Evolutionary conservation across 768 basidiomycete species (phyloP), one percentile per base, ranked within the genome.

Genomic region (Saitozyma podzolica): DNA sequence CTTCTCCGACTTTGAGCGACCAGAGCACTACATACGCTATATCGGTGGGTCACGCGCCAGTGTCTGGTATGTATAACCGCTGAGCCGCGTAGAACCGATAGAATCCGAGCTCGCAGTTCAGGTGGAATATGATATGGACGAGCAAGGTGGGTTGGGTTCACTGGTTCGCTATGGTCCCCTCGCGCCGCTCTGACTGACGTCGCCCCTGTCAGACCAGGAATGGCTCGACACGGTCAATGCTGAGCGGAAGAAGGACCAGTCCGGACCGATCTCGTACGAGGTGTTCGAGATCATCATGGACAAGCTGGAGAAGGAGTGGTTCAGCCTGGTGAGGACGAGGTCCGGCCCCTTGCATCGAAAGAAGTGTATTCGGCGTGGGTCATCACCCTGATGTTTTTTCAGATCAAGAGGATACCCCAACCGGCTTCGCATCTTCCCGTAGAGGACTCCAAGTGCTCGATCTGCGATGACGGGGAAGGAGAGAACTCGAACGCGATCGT

Each of bases 51-150:
- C 37, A 6, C 11, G 3, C 45, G 4, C 29, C 9, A 37, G 51
- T 6, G 20, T 16, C 39, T 43, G 54, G 37, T 43, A 40, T 29
- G 58, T 11, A 39, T 42, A 47, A 10, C 40, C n/a, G 40, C 49
- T 58, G 56, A 73, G 62, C 59, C 56, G 37, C 52, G 52, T 55
- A 91, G 93, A 96, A 72, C 95, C 95, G 0, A 82, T 96, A 67
- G 95, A 99, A 76, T 87, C 86, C 52, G 96, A 99, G 67, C 85
- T 98, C 16, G 89, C 89, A 8, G 85, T 86, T 45, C 92, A 95
- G 69, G 95, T 99, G 20, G 96, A 98, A 79, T 99, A 99, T 82
- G 96, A 98, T 76, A 98, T 99, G 93, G 96, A 98, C 75, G 96
- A 97, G 76, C 94, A 97, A 86, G 94, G 92, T 89, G 43, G 17